Percentiles rank a stretch among this genome's conserved stretches.
These are phyloP conservation scores for Malus hybrid DNA, from an alignment of 331 rosid species.

Conservation along the genomic window DNA sequence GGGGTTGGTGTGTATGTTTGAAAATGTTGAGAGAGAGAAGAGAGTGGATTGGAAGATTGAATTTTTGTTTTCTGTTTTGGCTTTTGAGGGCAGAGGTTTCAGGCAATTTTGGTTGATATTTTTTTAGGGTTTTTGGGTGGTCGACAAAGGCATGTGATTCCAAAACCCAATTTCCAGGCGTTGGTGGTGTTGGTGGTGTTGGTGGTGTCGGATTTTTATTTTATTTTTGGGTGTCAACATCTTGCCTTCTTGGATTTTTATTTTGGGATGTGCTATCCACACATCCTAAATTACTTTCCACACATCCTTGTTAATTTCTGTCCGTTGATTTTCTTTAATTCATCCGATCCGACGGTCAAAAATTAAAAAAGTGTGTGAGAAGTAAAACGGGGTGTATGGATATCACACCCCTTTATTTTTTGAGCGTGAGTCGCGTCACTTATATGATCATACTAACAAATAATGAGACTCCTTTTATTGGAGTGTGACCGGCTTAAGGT, in stretches of 20 bases:
- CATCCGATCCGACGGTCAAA: too few species aligned
- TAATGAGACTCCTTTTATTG: too few species aligned
- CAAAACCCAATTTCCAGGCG: not conserved
- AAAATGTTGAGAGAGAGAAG: not conserved
- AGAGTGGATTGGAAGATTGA: conserved; percentile 3
- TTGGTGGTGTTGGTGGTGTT: not conserved
- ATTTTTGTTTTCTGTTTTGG: not conserved
- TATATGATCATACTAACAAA: too few species aligned
- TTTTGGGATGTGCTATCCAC: not conserved
- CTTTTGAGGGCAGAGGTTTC: not conserved
- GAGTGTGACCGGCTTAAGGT: too few species aligned
- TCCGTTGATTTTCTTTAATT: too few species aligned
- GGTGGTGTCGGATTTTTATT: not conserved
- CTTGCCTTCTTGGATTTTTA: not conserved
- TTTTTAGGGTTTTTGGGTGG: conserved; percentile 2
- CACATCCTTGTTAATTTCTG: too few species aligned
- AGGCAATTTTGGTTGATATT: not conserved
- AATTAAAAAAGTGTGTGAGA: too few species aligned
- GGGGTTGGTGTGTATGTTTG: conserved; percentile 31
- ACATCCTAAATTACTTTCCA: too few species aligned
- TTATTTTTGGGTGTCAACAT: not conserved
- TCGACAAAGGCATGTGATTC: conserved; percentile 1
- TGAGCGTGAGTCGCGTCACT: too few species aligned
- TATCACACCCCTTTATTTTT: too few species aligned
- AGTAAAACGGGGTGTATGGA: too few species aligned